Base-by-base conservation (phyloP, 1,284 basidiomycete genomes). In the Trichosporon sp. region DNA sequence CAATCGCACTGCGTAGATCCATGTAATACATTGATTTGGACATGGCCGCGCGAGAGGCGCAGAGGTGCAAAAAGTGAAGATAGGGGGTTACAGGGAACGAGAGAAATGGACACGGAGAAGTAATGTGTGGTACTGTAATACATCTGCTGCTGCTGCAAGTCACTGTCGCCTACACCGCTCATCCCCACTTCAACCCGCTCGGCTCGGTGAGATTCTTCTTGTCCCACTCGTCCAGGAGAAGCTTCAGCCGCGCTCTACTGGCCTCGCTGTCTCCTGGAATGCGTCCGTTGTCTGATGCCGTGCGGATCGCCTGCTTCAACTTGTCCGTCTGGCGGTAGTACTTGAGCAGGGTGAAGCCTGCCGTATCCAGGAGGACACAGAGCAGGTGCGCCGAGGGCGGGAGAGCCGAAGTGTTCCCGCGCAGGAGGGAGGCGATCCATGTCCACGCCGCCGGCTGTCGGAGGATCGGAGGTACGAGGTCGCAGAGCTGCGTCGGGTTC, bases 281-380 rank as follows among this genome's bases (percentile, higher is more conserved):
- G 69, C 71, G 74, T 37, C 74, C 78, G 12, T 68, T 75, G 61
- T 76, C 72, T 26, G 82, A 63, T 1, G 80, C 87, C 8, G 89
- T 89, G 67, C 89, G 86, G 75, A 94, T 83, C 1, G 91, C 84
- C 37, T 85, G 87, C 48, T 94, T 86, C 64, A 94, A 81, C 80
- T 96, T 96, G 70, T 88, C 83, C 86, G 92, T 91, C 83, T 96
- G 94, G 59, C 85, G 84, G 87, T 90, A 95, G 4, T 91, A 83
- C 32, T 85, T 80, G 69, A 86, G 84, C 7, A 91, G 89, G 40
- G 89, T 85, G 31, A 85, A 79, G 0, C 92, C 92, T 67, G 89
- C 86, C 19, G 92, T 90, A 70, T 94, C 91, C 19, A 96, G 83
- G 43, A 89, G 91, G 70, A 88, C 91, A 89, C 78, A 56, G 73